Evolutionary conservation across 345 rosid genomes (phyloP).

Genomic region (Eucalyptus erythrocorys): DNA sequence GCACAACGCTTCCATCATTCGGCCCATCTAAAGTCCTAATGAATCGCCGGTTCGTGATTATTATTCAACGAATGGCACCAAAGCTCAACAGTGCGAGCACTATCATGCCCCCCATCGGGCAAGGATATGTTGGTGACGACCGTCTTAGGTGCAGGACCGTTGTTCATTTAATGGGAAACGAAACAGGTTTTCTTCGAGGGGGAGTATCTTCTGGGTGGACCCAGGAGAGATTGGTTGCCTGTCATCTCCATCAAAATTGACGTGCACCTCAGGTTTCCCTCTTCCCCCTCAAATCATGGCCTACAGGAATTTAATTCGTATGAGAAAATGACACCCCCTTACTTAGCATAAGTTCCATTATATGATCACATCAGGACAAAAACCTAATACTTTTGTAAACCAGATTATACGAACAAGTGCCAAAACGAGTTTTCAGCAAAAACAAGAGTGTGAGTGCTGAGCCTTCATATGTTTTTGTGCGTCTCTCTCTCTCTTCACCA

Average conservation of each 20-base stretch:
- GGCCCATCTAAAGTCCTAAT: not conserved
- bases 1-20: not conserved
- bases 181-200: not conserved
- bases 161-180: not conserved
- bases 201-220: constrained; percentile 1
- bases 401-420: not conserved
- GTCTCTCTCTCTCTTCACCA: not conserved
- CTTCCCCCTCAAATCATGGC: not conserved
- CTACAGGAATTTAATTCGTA: not conserved
- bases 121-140: not conserved
- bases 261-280: constrained; percentile 14
- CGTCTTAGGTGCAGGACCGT: not conserved
- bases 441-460: not conserved
- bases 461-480: not conserved
- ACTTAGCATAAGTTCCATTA: not conserved
- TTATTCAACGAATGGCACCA: not conserved
- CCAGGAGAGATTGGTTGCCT: constrained; percentile 19
- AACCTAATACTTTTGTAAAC: not conserved
- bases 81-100: not conserved
- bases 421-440: not conserved
- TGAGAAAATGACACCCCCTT: not conserved
- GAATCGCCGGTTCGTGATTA: not conserved
- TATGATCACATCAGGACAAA: not conserved
- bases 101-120: not conserved
- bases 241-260: constrained; percentile 19